Conservation (phyloP, 2,329 filamentous ascomycete species). For the Macrophomina pseudophaseolina region DNA sequence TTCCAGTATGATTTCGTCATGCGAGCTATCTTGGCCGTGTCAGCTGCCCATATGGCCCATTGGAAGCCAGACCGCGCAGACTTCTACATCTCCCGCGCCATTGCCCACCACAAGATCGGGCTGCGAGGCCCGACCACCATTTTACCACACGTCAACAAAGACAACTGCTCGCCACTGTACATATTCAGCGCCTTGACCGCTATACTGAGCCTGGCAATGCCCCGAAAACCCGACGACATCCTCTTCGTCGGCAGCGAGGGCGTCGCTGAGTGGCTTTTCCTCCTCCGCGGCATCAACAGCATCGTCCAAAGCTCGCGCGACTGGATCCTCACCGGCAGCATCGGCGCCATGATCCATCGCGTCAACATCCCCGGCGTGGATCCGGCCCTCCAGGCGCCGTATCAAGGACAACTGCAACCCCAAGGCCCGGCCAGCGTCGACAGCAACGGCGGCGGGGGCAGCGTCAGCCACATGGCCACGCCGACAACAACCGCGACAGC, state of each 20-base stretch:
- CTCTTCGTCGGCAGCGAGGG: conserved; percentile 17
- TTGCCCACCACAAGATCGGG: conserved; percentile 22
- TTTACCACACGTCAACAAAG: conserved; percentile 14
- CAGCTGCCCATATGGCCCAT: conserved; percentile 51
- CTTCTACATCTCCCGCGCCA: conserved; percentile 16
- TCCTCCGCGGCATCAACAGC: conserved; percentile 22
- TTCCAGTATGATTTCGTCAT: conserved; percentile 52
- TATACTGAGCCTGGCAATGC: conserved; percentile 21
- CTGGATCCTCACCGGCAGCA: conserved; percentile 17
- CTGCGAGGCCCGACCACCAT: conserved; percentile 21
- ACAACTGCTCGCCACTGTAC: conserved; percentile 21
- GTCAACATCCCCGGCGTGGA: conserved; percentile 11
- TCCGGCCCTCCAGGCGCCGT: background rate
- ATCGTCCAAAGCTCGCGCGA: conserved; percentile 14
- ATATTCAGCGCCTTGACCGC: conserved; percentile 24
- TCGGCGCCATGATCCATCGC: conserved; percentile 16
- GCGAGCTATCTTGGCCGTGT: conserved; percentile 50
- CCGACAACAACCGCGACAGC: background rate
- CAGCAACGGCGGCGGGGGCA: background rate
- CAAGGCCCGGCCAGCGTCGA: background rate
- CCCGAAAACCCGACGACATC: conserved; percentile 23
- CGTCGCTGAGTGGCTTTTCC: conserved; percentile 23
- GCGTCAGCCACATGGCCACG: background rate
- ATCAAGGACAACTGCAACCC: background rate
- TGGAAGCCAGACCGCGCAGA: conserved; percentile 15